phyloP scores from a whole-genome alignment of 257 asterid species.

The Salvia miltiorrhiza region DNA sequence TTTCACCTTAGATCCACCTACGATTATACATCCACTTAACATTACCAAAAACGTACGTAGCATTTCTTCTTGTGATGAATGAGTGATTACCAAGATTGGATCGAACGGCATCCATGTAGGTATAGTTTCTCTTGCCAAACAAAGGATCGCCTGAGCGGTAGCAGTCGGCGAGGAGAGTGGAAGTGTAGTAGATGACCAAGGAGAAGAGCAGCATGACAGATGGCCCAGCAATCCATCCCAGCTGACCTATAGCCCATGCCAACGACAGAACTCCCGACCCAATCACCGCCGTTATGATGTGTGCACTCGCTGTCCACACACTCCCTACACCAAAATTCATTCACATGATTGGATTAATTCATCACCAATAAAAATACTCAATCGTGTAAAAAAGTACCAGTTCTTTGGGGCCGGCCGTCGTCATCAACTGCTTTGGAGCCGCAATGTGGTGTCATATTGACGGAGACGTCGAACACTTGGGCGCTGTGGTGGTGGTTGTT shows the following conservation, averaged over 20 bases:
- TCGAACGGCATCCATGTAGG: slow-evolving; percentile 61
- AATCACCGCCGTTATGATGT: slow-evolving; percentile 55
- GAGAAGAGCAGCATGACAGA: slow-evolving; percentile 54
- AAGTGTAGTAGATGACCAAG: slow-evolving; percentile 50
- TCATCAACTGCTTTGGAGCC: slow-evolving; percentile 43
- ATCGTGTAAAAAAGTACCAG: no score
- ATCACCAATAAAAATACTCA: no score
- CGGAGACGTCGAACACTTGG: slow-evolving; percentile 41
- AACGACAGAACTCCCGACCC: slow-evolving; percentile 60
- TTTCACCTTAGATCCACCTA: slow-evolving; percentile 51
- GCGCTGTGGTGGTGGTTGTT: slow-evolving; percentile 39
- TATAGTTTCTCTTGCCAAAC: slow-evolving; percentile 56
- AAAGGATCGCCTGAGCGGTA: slow-evolving; percentile 54
- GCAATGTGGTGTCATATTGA: slow-evolving; percentile 36
- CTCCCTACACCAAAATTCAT: slow-evolving; percentile 28
- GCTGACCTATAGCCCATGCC: slow-evolving; percentile 61
- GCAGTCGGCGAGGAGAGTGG: slow-evolving; percentile 55
- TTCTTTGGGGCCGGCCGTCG: slow-evolving; percentile 60
- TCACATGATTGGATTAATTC: no score
- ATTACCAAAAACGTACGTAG: not conserved
- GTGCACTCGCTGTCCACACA: slow-evolving; percentile 65
- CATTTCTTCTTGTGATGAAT: no score
- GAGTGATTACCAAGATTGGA: slow-evolving; percentile 39
- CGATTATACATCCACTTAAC: not conserved
- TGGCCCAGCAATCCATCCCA: slow-evolving; percentile 66